Conservation (phyloP, 2,329 filamentous ascomycete species). For the Aspergillus uvarum region DNA sequence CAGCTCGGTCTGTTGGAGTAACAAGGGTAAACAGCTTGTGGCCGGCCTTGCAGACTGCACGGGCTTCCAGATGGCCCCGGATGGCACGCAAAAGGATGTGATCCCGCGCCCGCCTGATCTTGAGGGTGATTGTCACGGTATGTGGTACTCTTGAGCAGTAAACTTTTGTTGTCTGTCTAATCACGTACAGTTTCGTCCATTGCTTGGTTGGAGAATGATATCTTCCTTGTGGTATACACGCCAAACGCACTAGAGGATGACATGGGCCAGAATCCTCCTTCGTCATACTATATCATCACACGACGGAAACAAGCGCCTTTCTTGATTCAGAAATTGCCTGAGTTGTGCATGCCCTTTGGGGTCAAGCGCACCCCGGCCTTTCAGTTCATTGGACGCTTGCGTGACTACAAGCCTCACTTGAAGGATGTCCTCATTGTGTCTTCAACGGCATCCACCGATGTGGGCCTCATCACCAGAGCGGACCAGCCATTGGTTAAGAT, state of each 20-base stretch:
- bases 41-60: conserved; percentile 81
- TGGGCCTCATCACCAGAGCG: conserved; percentile 75
- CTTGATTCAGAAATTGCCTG: conserved; percentile 70
- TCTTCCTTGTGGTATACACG: conserved; percentile 80
- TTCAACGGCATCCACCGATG: conserved; percentile 75
- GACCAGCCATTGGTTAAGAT: conserved; percentile 65
- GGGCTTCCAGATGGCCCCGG: conserved; percentile 77
- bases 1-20: conserved; percentile 86
- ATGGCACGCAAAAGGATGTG: conserved; percentile 72
- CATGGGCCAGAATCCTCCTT: conserved; percentile 55
- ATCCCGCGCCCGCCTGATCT: conserved; percentile 75
- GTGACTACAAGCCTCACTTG: conserved; percentile 76
- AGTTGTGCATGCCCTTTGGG: conserved; percentile 72
- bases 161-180: conserved; percentile 7
- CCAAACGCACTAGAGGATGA: conserved; percentile 56
- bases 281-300: conserved; percentile 76
- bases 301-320: conserved; percentile 63
- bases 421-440: conserved; percentile 79
- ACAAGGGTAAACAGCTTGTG: conserved; percentile 86
- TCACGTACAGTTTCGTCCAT: conserved; percentile 66
- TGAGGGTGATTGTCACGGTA: conserved; percentile 65
- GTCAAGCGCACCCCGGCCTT: conserved; percentile 66
- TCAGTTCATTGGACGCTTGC: conserved; percentile 74
- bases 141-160: conserved; percentile 27
- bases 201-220: conserved; percentile 82